Conservation (phyloP, 306 rosid genomes). For the Lithocarpus polystachyus region DNA sequence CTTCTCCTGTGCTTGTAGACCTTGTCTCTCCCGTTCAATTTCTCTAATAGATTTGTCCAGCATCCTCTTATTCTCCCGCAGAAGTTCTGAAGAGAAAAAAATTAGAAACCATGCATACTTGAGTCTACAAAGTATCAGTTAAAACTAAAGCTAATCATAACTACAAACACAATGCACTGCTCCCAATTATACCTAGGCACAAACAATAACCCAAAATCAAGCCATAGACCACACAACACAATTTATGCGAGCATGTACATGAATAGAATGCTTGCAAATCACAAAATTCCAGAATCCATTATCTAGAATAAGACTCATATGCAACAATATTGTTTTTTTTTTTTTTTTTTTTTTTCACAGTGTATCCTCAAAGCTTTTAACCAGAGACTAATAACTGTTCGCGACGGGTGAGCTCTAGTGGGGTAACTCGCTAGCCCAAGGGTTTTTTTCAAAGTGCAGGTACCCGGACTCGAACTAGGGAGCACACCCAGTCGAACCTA, state of each 20-base stretch:
- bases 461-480: accelerated
- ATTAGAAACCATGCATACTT: conserved; percentile 1
- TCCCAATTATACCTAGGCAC: neutral
- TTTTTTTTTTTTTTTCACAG: no score
- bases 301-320: neutral
- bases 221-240: neutral
- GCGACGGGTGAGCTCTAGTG: accelerated
- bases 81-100: conserved; percentile 64
- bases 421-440: accelerated
- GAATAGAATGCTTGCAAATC: neutral
- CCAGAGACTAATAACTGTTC: accelerated
- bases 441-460: no score
- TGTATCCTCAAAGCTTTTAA: no score
- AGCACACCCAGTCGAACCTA: no score
- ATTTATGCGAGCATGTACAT: neutral
- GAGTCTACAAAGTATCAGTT: neutral
- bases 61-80: conserved; percentile 99
- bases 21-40: conserved; percentile 92
- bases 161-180: neutral
- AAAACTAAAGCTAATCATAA: neutral
- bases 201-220: neutral
- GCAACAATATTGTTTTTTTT: no score
- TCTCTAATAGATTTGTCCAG: conserved; percentile 94
- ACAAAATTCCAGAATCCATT: neutral
- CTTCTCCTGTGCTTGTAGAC: conserved; percentile 89